Conservation (phyloP, 495 filamentous ascomycete genomes). For the Cairneyella variabilis region DNA sequence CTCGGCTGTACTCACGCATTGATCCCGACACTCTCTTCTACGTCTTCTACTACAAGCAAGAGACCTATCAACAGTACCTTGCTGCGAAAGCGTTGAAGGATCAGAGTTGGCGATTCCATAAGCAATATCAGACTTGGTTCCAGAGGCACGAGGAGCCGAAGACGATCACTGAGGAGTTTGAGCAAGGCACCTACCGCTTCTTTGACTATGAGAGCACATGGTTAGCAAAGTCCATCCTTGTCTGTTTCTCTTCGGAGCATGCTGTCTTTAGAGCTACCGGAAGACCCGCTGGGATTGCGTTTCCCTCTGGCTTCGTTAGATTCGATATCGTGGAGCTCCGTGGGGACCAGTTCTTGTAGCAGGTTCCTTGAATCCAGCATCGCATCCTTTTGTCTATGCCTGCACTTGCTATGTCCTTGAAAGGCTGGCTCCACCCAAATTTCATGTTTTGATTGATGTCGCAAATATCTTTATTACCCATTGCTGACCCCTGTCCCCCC, state of each 20-base stretch:
- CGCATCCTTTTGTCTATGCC: too few relatives aligned
- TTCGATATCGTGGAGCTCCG: too few relatives aligned
- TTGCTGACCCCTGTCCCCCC: not conserved
- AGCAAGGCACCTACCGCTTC: conserved; percentile 97
- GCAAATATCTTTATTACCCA: conserved; percentile 8
- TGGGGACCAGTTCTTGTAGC: too few relatives aligned
- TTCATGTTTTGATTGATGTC: too few relatives aligned
- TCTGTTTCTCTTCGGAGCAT: too few relatives aligned
- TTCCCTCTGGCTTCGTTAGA: too few relatives aligned
- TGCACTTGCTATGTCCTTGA: too few relatives aligned
- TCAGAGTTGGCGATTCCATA: conserved; percentile 98
- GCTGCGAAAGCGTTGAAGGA: conserved; percentile 92
- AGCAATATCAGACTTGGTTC: conserved; percentile 99
- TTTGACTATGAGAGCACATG: conserved; percentile 99
- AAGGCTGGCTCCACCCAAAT: too few relatives aligned
- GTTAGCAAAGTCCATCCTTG: too few relatives aligned
- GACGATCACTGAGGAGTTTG: conserved; percentile 95
- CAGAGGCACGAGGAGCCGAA: conserved; percentile 98
- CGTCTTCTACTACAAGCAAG: conserved; percentile 97
- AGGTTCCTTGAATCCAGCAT: too few relatives aligned
- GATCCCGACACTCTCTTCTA: conserved; percentile 98
- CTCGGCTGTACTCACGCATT: conserved; percentile 77
- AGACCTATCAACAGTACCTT: conserved; percentile 93
- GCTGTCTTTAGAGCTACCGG: too few relatives aligned
- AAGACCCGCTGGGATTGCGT: too few relatives aligned